phyloP scores from a whole-genome alignment of 441 rosid species.

The Sinapis alba region DNA sequence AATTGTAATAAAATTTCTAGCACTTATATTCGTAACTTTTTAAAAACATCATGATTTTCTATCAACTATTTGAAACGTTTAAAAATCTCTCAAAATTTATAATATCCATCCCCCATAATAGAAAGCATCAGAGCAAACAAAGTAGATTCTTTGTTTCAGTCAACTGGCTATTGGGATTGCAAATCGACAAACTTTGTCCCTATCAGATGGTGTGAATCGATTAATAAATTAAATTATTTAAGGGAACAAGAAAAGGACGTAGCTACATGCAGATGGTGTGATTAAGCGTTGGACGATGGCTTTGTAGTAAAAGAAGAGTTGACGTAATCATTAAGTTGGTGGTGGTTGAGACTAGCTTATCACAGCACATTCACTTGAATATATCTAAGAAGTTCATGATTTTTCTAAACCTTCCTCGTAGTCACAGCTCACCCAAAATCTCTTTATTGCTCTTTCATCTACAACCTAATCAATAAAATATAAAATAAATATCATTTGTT shows the following conservation, averaged over 20 bases:
- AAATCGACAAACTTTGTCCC: neutral
- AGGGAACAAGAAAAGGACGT: neutral
- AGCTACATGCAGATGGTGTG: conserved; percentile 20
- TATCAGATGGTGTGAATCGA: neutral
- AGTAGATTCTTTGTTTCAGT: neutral
- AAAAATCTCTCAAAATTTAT: neutral
- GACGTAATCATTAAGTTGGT: conserved; percentile 24
- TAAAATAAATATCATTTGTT: neutral
- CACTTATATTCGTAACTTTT: neutral
- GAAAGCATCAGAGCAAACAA: neutral
- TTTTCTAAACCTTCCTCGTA: conserved; percentile 10
- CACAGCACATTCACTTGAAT: conserved; percentile 36
- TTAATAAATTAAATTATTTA: neutral
- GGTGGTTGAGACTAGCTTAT: conserved; percentile 35
- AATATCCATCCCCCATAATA: neutral
- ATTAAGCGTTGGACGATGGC: conserved; percentile 18
- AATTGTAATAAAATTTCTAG: neutral
- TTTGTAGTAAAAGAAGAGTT: conserved; percentile 27
- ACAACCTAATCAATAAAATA: conserved; percentile 10
- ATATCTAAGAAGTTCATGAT: conserved; percentile 14
- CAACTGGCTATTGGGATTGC: neutral
- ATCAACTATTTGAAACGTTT: neutral
- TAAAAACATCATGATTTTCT: neutral
- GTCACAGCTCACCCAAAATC: conserved; percentile 29
- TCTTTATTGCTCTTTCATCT: conserved; percentile 33